A percentile compares a stretch with the other conserved stretches of the same genome.
phyloP scores from a whole-genome alignment of 1,139 yeast genomes.

The Suhomyces bribrorum region DNA sequence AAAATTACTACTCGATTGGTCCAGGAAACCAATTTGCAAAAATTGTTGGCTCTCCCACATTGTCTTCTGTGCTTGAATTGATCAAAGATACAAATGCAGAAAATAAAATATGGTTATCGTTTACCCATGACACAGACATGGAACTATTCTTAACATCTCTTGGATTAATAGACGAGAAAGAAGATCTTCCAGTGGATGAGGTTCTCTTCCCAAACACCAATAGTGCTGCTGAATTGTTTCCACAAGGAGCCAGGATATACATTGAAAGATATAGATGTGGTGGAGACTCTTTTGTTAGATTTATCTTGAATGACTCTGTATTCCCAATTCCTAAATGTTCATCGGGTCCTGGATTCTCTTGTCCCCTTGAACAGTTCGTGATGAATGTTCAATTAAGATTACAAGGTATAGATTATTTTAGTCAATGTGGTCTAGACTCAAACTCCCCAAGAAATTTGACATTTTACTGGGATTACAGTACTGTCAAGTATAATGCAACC shows the following conservation, averaged over 20 bases:
- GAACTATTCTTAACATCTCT: slow-evolving; percentile 51
- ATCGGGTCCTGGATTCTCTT: slow-evolving; percentile 59
- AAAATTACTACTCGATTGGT: slow-evolving; percentile 34
- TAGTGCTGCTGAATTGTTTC: slow-evolving; percentile 49
- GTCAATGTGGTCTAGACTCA: slow-evolving; percentile 29
- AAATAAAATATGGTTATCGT: slow-evolving; percentile 46
- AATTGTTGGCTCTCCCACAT: slow-evolving; percentile 32
- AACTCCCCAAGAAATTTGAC: slow-evolving; percentile 14
- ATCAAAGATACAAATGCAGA: slow-evolving; percentile 27
- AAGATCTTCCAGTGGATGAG: slow-evolving; percentile 30
- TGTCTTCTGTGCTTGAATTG: slow-evolving; percentile 33
- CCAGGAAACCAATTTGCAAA: slow-evolving; percentile 25
- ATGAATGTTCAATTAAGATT: slow-evolving; percentile 27
- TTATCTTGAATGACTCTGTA: slow-evolving; percentile 57
- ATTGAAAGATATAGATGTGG: slow-evolving; percentile 49
- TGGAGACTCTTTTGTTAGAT: slow-evolving; percentile 45
- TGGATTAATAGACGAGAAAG: slow-evolving; percentile 45
- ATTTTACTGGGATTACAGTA: slow-evolving; percentile 18
- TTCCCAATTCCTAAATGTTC: slow-evolving; percentile 53
- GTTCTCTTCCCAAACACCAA: slow-evolving; percentile 44
- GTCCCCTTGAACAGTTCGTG: slow-evolving; percentile 46
- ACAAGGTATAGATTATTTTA: slow-evolving; percentile 28
- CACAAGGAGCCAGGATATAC: slow-evolving; percentile 57
- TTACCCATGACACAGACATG: slow-evolving; percentile 63
- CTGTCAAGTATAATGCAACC: slow-evolving; percentile 9